Evolutionary conservation across 2,329 filamentous ascomycete genomes (phyloP).

Genomic region (Diaporthe vexans): DNA sequence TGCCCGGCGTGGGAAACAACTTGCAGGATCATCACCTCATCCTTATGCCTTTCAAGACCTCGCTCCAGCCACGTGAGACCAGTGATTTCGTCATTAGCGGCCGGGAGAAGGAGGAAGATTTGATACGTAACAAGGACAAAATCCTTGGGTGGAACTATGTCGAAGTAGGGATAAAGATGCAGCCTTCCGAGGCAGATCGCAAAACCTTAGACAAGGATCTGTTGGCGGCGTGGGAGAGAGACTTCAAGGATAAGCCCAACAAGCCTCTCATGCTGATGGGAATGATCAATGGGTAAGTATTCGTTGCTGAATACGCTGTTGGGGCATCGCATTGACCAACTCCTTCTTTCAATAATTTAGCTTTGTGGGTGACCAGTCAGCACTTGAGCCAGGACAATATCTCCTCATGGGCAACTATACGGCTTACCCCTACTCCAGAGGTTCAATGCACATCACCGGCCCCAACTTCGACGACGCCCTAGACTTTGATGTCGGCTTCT

Average conservation of each 20-base stretch:
- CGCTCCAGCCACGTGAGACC: conserved; percentile 60
- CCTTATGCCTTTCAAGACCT: conserved; percentile 64
- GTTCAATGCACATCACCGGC: conserved; percentile 70
- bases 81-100: conserved; percentile 48
- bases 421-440: conserved; percentile 72
- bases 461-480: conserved; percentile 57
- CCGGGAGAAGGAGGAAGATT: conserved; percentile 43
- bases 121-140: conserved; percentile 45
- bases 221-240: conserved; percentile 62
- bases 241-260: conserved; percentile 56
- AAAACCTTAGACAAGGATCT: conserved; percentile 64
- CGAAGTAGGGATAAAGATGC: conserved; percentile 66
- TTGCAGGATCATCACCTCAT: conserved; percentile 69
- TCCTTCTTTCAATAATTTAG: conserved; percentile 19
- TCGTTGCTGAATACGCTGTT: not conserved
- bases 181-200: conserved; percentile 66
- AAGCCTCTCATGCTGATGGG: conserved; percentile 47
- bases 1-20: conserved; percentile 66
- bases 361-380: conserved; percentile 53
- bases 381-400: conserved; percentile 33
- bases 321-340: not conserved
- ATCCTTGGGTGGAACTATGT: conserved; percentile 69
- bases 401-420: conserved; percentile 61
- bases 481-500: conserved; percentile 71
- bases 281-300: conserved; percentile 43